Evolutionary conservation across 805 yeast species (phyloP).

Genomic region (Candida namnaoensis): DNA sequence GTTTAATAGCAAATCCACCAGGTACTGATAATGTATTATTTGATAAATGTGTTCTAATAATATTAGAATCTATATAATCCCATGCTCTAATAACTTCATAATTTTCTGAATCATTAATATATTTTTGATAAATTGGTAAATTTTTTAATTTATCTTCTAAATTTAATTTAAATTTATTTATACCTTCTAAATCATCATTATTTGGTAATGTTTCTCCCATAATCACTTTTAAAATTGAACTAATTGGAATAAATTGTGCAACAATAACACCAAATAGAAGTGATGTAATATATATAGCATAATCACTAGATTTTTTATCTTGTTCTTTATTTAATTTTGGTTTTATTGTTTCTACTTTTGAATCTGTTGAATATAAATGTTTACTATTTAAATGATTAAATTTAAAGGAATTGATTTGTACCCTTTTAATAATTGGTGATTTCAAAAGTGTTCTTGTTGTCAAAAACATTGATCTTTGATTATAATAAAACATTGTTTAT

Average conservation of each 20-base stretch:
- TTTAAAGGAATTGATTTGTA: too few species aligned
- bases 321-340: neutral
- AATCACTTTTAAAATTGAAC: conserved; percentile 19
- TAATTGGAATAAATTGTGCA: conserved; percentile 24
- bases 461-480: too few species aligned
- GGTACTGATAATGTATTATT: conserved; percentile 56
- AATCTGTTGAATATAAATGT: too few species aligned
- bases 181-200: conserved; percentile 11
- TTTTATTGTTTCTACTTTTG: too few species aligned
- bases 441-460: too few species aligned
- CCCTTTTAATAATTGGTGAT: too few species aligned
- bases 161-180: conserved; percentile 13
- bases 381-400: too few species aligned
- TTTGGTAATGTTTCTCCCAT: too few species aligned
- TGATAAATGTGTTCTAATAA: conserved; percentile 22
- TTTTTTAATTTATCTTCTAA: conserved; percentile 39
- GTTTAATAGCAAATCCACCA: conserved; percentile 74
- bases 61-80: conserved; percentile 35
- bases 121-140: conserved; percentile 42
- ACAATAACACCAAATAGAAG: conserved; percentile 24
- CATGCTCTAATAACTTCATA: conserved; percentile 30
- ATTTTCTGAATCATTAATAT: conserved; percentile 26
- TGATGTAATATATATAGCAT: conserved; percentile 13
- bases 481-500: too few species aligned
- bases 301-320: neutral